phyloP scores from a whole-genome alignment of 441 rosid genomes.

The Pelargonium cotyledonis region DNA sequence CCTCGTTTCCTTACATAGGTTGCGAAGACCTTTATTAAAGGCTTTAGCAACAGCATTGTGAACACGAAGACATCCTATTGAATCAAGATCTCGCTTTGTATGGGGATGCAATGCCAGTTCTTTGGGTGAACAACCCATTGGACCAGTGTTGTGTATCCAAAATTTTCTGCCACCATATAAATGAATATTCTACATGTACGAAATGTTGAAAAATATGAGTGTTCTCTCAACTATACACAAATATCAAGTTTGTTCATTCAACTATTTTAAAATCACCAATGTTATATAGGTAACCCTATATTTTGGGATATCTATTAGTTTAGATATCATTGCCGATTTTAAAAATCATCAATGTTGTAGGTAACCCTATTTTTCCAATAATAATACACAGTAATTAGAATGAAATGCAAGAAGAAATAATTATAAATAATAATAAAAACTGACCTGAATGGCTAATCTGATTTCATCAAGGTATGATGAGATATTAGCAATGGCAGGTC shows the following conservation, averaged over 20 bases:
- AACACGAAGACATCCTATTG: constrained; percentile 35
- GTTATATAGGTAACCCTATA: no score
- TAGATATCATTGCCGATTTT: background rate
- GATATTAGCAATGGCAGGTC: constrained; percentile 31
- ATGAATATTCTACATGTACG: constrained; percentile 27
- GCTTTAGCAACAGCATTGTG: constrained; percentile 34
- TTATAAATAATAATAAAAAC: background rate
- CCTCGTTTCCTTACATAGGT: constrained; percentile 28
- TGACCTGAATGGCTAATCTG: constrained; percentile 31
- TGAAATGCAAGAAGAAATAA: no score
- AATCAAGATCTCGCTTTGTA: constrained; percentile 28
- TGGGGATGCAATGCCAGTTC: constrained; percentile 35
- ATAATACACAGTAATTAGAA: no score
- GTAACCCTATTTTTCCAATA: no score
- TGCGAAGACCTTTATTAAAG: constrained; percentile 29
- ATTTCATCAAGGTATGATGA: constrained; percentile 37
- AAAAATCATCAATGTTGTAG: background rate
- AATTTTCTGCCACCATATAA: constrained; percentile 41
- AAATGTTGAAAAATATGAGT: no score
- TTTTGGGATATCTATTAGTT: no score
- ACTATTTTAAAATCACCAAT: background rate
- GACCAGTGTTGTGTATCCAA: constrained; percentile 43
- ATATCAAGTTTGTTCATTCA: background rate
- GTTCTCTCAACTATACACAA: background rate
- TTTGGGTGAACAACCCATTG: constrained; percentile 36